These are phyloP conservation scores for Podaxis mareebaensis DNA, from an alignment of 768 basidiomycete species.

Conservation along the genomic window DNA sequence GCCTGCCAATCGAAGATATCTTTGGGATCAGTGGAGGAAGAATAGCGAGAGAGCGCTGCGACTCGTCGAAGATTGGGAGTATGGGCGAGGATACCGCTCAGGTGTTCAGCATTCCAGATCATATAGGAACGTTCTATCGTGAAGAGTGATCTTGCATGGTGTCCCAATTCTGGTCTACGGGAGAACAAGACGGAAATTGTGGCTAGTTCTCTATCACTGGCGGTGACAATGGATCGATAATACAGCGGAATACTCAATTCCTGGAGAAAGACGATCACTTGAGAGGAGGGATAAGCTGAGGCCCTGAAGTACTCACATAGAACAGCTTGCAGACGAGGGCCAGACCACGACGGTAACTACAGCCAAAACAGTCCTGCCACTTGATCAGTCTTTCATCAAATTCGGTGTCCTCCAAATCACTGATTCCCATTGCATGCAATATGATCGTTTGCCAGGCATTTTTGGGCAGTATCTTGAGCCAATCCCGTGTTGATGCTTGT, in stretches of 20 bases:
- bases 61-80: constrained; percentile 1
- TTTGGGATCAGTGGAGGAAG: not conserved
- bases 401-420: not conserved
- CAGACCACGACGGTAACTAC: not conserved
- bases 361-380: not conserved
- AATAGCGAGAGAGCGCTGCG: not conserved
- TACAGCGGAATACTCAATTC: not conserved
- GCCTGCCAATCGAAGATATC: not conserved
- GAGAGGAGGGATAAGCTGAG: not conserved
- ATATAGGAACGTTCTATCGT: not conserved
- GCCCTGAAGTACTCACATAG: not conserved
- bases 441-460: not conserved
- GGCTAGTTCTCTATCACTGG: not conserved
- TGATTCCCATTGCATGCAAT: not conserved
- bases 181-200: not conserved
- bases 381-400: not conserved
- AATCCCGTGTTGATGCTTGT: not conserved
- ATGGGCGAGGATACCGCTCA: not conserved
- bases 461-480: not conserved
- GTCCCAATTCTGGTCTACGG: not conserved
- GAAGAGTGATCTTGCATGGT: not conserved
- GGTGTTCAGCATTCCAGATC: not conserved
- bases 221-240: not conserved
- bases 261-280: not conserved
- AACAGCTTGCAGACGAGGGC: not conserved